A percentile compares a stretch with the other conserved stretches of the same genome.
These are phyloP conservation scores for Eucalyptus paniculata DNA, from an alignment of 345 rosid species.

Conservation along the genomic window DNA sequence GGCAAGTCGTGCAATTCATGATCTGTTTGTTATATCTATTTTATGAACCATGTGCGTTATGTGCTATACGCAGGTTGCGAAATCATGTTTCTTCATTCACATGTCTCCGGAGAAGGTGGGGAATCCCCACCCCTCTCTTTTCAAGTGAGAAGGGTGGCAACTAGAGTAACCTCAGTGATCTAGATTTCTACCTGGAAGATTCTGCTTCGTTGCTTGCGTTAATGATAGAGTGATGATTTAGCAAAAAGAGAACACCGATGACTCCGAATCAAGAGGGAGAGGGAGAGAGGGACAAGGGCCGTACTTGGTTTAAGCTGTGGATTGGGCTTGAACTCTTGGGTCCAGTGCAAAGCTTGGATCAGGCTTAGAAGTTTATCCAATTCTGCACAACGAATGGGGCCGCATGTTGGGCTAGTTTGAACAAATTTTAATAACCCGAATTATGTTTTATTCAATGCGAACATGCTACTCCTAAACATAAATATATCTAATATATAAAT, in stretches of 20 bases:
- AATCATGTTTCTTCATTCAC: background rate
- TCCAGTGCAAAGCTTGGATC: background rate
- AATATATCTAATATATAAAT: background rate
- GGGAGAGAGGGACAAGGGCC: background rate
- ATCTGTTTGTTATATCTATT: too few relatives aligned
- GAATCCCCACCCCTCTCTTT: background rate
- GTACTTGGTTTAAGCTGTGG: background rate
- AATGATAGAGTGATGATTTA: background rate
- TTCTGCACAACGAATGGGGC: background rate
- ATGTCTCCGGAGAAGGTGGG: rapidly evolving
- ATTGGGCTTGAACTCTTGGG: background rate
- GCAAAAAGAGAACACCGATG: background rate
- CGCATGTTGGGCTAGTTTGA: background rate
- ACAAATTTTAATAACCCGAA: too few relatives aligned
- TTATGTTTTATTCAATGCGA: background rate
- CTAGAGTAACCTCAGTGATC: background rate
- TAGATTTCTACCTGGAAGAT: background rate
- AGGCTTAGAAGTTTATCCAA: background rate
- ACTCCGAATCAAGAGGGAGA: background rate
- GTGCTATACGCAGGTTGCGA: rapidly evolving
- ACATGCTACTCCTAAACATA: background rate
- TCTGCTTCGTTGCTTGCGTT: background rate
- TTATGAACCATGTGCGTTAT: rapidly evolving
- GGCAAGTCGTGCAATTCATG: background rate
- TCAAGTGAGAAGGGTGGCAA: background rate